These are phyloP conservation scores for barrel medic (Medicago truncatula) DNA, from an alignment of 306 rosid species.

Conservation along the genomic window MtrunA17r5.0-ANR NC_053043.1:19003501-19004000, in stretches of 20 bases:
- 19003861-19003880: conserved; percentile 3
- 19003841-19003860: conserved; percentile 17
- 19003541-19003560: not conserved
- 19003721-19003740: no score
- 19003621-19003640: conserved; percentile 3
- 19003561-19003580: not conserved
- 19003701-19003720: not conserved
- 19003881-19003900: not conserved
- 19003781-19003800: not conserved
- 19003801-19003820: not conserved
- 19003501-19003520: conserved; percentile 33
- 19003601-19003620: not conserved
- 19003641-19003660: conserved; percentile 25
- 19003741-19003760: not conserved
- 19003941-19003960: no score
- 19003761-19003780: not conserved
- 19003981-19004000: no score
- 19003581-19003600: not conserved
- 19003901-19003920: no score
- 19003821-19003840: conserved; percentile 4
- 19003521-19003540: not conserved
- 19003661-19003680: conserved; percentile 20
- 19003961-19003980: no score
- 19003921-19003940: no score
- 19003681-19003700: not conserved